Base-by-base conservation (phyloP, 2,329 filamentous ascomycete genomes). In the Beauveria sp. region DNA sequence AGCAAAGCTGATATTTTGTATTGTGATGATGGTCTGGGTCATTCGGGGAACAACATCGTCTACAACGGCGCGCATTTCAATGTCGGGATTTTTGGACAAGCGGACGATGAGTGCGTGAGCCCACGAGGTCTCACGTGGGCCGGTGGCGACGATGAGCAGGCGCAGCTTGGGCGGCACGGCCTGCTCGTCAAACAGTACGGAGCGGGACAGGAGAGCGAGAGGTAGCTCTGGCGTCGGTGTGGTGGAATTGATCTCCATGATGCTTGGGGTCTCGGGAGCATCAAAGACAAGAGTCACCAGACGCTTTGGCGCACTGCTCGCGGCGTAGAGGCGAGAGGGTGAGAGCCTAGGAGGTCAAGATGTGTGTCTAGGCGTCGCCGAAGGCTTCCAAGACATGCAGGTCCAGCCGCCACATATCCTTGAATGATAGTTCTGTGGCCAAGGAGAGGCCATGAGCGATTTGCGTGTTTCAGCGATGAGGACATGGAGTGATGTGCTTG, bases 81-180 rank as follows among this genome's bases (percentile, higher is more conserved):
- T 84, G 63, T 84, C 80, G 9, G 80, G 70, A 62, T 85, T 83
- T 68, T 87, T 88, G 59, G 86, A 87, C 4, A 90, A 79, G 63
- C 86, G 83, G 54, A 88, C 80, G 63, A 87, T 84, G 57, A 90
- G 80, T 20, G 84, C 78, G 69, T 87, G 82, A 57, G 86, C 86
- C 74, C 84, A 87, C 50, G 85, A 84, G 34, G 85, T 82, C 67
- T 88, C 85, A 60, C 82, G 80, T 52, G 82, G 79, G 62, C 87
- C 86, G 66, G 87, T 87, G 61, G 87, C 82, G 62, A 84, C 84
- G 41, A 90, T 79, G 40, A 90, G 81, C 61, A 90, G 80, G 63
- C 79, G 82, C 34, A 87, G 74, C 65, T 82, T 83, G 65, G 73
- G 77, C 63, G 73, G 71, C 63, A 70, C 69, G 5, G 68, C 62